These are phyloP conservation scores for Sugiyamaella castrensis DNA, from an alignment of 1,139 yeast genomes.

Conservation along the genomic window DNA sequence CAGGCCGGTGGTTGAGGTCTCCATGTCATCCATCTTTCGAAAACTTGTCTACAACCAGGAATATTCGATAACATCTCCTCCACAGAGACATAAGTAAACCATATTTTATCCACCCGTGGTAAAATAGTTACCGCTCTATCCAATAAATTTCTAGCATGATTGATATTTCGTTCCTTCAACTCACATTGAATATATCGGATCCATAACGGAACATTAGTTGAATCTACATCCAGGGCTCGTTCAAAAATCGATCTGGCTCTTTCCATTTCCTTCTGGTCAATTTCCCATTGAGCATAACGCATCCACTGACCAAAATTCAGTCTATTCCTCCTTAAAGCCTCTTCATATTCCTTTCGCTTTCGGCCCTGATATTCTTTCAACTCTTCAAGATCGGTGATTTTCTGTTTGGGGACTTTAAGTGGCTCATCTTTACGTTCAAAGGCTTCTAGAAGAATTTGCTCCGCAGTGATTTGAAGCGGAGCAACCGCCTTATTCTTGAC, in stretches of 20 bases:
- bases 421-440: constrained; percentile 48
- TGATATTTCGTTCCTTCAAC: constrained; percentile 64
- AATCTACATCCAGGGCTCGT: constrained; percentile 76
- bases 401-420: constrained; percentile 41
- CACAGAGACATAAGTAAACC: constrained; percentile 73
- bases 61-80: constrained; percentile 76
- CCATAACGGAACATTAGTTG: constrained; percentile 81
- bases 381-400: constrained; percentile 77
- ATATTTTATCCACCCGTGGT: constrained; percentile 79
- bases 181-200: constrained; percentile 78
- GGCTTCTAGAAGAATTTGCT: constrained; percentile 55
- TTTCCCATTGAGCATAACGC: constrained; percentile 86
- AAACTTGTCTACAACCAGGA: constrained; percentile 60
- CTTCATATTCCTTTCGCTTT: constrained; percentile 79
- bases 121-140: constrained; percentile 72
- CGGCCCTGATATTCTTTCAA: constrained; percentile 69
- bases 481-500: constrained; percentile 47
- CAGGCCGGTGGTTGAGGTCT: constrained; percentile 55
- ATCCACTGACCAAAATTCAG: constrained; percentile 86
- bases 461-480: constrained; percentile 54
- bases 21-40: constrained; percentile 81
- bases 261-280: constrained; percentile 69
- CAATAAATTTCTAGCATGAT: constrained; percentile 83
- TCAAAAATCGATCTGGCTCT: constrained; percentile 87
- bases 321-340: constrained; percentile 77